Conservation (phyloP, 2,329 filamentous ascomycete species). For the Ambrosiella cleistominuta region DNA sequence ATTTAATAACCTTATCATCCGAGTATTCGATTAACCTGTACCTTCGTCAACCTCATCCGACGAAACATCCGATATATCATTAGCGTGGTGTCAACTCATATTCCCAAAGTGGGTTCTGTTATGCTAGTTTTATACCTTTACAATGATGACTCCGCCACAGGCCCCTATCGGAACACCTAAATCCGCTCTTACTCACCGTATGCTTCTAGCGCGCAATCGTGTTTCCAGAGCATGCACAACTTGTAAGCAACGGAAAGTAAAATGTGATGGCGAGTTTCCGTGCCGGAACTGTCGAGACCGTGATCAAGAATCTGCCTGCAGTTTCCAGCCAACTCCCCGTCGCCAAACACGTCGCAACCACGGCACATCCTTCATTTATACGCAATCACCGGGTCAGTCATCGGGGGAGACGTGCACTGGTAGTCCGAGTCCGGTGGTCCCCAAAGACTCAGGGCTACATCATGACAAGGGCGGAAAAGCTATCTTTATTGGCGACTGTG, state of each 20-base stretch:
- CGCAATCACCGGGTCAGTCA: background rate
- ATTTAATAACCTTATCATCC: background rate
- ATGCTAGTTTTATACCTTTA: background rate
- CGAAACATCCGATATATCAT: background rate
- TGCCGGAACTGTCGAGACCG: slow-evolving; percentile 32
- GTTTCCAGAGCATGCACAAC: slow-evolving; percentile 36
- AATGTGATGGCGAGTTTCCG: slow-evolving; percentile 36
- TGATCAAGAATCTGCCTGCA: slow-evolving; percentile 25
- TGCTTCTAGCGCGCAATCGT: slow-evolving; percentile 22
- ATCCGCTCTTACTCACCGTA: background rate
- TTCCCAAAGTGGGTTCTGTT: background rate
- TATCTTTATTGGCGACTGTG: slow-evolving; percentile 39
- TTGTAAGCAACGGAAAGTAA: slow-evolving; percentile 37
- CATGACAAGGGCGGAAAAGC: slow-evolving; percentile 35
- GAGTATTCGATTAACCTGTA: background rate
- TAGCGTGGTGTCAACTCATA: background rate
- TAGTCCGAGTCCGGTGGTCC: slow-evolving; percentile 33
- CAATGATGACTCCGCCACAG: background rate
- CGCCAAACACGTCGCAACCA: slow-evolving; percentile 14
- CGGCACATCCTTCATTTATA: background rate
- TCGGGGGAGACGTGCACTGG: background rate
- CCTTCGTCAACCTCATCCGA: background rate
- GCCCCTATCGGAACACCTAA: background rate
- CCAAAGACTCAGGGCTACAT: slow-evolving; percentile 33
- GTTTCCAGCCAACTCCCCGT: slow-evolving; percentile 21